Evolutionary conservation across 2,329 filamentous ascomycete genomes (phyloP).

Genomic region (Fusarium nanum): DNA sequence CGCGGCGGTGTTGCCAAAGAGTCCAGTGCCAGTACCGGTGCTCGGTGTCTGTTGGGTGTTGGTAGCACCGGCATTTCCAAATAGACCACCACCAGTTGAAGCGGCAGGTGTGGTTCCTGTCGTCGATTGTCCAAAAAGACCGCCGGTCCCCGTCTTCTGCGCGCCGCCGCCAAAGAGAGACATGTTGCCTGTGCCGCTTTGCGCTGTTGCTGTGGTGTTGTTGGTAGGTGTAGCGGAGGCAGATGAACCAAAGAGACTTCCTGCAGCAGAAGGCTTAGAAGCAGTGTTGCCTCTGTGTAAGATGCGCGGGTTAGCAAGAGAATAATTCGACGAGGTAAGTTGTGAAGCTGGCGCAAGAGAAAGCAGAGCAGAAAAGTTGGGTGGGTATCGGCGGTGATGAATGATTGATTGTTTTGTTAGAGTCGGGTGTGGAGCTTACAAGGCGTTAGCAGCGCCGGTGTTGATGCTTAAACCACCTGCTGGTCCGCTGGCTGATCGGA

Average conservation of each 20-base stretch:
- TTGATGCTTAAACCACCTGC: slow-evolving; percentile 73
- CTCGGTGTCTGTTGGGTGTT: slow-evolving; percentile 46
- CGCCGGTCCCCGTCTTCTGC: slow-evolving; percentile 45
- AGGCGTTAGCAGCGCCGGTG: slow-evolving; percentile 67
- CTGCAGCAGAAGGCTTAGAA: slow-evolving; percentile 51
- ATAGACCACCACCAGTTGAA: slow-evolving; percentile 47
- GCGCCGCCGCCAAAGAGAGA: slow-evolving; percentile 44
- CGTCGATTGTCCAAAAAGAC: slow-evolving; percentile 49
- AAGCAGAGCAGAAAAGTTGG: slow-evolving; percentile 14
- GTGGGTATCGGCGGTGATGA: slow-evolving; percentile 29
- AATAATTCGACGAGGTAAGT: neutral
- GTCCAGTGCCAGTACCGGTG: slow-evolving; percentile 42
- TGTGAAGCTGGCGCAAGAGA: slow-evolving; percentile 11
- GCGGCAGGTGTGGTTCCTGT: slow-evolving; percentile 39
- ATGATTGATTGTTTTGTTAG: slow-evolving; percentile 41
- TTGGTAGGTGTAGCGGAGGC: slow-evolving; percentile 36
- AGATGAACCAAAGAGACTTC: slow-evolving; percentile 54
- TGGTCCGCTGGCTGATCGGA: slow-evolving; percentile 69
- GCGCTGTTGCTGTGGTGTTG: slow-evolving; percentile 44
- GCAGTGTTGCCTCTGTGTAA: slow-evolving; percentile 43
- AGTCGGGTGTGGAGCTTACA: slow-evolving; percentile 49
- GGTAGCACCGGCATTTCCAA: slow-evolving; percentile 46
- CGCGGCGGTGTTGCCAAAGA: slow-evolving; percentile 48
- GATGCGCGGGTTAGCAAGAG: slow-evolving; percentile 32
- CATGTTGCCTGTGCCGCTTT: slow-evolving; percentile 47